Evolutionary conservation across 495 filamentous ascomycete species (phyloP), one percentile per base, ranked within the genome.

Genomic region (Choiromyces venosus): DNA sequence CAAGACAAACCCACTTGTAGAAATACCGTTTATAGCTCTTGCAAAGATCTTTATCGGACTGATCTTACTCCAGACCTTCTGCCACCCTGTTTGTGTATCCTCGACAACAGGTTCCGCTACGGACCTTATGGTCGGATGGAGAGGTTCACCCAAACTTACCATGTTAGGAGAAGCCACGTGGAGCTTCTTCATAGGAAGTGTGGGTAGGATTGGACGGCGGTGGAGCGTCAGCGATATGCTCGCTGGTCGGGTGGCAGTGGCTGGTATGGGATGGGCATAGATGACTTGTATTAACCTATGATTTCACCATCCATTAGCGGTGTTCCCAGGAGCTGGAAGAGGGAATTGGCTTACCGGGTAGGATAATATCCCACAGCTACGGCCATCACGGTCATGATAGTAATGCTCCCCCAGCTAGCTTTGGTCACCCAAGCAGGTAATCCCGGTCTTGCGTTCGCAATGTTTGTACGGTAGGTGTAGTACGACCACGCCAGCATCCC

Each of bases 321-420:
- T 36, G 35, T 35, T 39, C 38, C 33, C 42, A 35, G 69, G n/a
- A 67, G 16, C 29, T 10, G 21, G 21, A 69, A 35, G 33, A 25
- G 44, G 29, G 38, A 16, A 29, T 25, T 33, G 38, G 61, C 37
- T 39, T 69, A 76, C 68, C 76, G 67, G 4, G 77, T 79, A 37
- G 76, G 76, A 21, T 79, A 79, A 46, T 74, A 78, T 19, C 52
- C 66, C 37, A 74, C 72, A 35, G 64, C 70, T 35, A 42, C 73
- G 39, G 56, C 87, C 85, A 83, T 85, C 85, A 36, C 85, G 84
- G 82, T 87, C 86, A 83, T 88, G 86, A 76, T 84, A 84, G 74
- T 87, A 86, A 82, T 86, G 83, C 78, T 88, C 84, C 80, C 87
- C 84, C 71, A 89, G 71, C 5, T 74, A 38, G 65, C 65, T 19